A percentile compares a stretch with the other conserved stretches of the same genome.
Conservation (phyloP, 2,329 filamentous ascomycete genomes). For the Sclerotinia borealis region DNA sequence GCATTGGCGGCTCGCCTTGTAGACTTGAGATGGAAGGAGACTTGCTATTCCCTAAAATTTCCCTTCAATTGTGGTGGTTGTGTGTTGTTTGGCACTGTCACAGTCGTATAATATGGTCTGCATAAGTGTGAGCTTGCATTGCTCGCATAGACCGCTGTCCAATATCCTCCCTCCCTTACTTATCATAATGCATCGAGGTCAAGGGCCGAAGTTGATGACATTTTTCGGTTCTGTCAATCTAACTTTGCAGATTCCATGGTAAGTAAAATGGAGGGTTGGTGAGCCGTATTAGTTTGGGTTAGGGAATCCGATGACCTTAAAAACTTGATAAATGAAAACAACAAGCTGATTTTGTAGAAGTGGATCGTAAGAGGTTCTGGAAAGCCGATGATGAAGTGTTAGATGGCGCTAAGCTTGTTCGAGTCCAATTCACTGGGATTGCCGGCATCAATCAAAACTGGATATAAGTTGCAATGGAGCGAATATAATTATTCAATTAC, state of each 20-base stretch:
- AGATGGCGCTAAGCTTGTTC: background rate
- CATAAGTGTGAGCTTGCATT: constrained; percentile 9
- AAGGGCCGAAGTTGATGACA: constrained; percentile 8
- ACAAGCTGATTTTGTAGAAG: background rate
- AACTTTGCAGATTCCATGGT: background rate
- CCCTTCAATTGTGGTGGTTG: background rate
- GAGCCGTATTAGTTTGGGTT: background rate
- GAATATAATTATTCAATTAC: background rate
- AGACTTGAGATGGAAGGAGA: background rate
- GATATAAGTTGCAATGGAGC: background rate
- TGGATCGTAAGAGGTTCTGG: background rate
- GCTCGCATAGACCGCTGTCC: constrained; percentile 2
- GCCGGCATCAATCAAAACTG: background rate
- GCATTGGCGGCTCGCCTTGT: background rate
- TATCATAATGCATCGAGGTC: constrained; percentile 6
- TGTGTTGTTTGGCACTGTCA: background rate
- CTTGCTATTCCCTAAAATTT: background rate
- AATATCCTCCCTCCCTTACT: background rate
- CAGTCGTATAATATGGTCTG: constrained; percentile 4
- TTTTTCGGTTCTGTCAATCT: background rate
- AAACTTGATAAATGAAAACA: background rate
- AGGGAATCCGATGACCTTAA: background rate
- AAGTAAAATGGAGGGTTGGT: background rate
- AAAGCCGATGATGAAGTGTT: background rate
- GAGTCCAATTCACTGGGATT: background rate